Evolutionary conservation across 2,329 filamentous ascomycete species (phyloP), one percentile per base, ranked within the genome.

Genomic region (Alternaria sp.): DNA sequence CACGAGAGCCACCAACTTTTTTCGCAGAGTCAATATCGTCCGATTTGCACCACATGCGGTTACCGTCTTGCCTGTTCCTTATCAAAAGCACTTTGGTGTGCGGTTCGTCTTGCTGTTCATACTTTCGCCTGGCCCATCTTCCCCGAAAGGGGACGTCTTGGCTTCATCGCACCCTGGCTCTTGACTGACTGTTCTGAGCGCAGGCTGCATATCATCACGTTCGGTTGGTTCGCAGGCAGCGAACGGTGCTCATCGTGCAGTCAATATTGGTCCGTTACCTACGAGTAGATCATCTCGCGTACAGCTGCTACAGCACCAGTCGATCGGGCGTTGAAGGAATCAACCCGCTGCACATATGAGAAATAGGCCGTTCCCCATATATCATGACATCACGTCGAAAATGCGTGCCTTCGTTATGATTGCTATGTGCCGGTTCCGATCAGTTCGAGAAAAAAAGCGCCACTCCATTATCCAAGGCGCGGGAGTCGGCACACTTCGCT

Each of bases 11-110:
- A 64, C 70, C 66, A 72, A 68, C 67, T 25, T 36, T 55, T 72
- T 67, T 62, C 64, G 51, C 62, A 65, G 56, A 62, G 49, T 62
- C 64, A 65, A 62, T 67, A 70, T 69, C 64, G 56, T 69, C 66
- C 69, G 65, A 71, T 65, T 54, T 26, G 30, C 13, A 32, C 69
- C 68, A 45, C 64, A 68, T 65, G 21, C 62, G 63, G 68, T 59
- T 74, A 73, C 54, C 32, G 40, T 17, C 25, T 66, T 68, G 65
- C 66, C 69, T 65, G 57, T 69, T 68, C 55, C 62, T 70, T 50
- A 56, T 57, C 28, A 50, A 57, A 58, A 59, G 44, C 57, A 50
- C 45, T 40, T 62, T 28, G 46, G 57, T 51, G 36, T 59, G 65
- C 66, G 63, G 57, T 55, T 64, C 59, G 40, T 65, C 62, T 62